Base-by-base conservation (phyloP, 306 rosid species). In the Mimosa pudica region DNA sequence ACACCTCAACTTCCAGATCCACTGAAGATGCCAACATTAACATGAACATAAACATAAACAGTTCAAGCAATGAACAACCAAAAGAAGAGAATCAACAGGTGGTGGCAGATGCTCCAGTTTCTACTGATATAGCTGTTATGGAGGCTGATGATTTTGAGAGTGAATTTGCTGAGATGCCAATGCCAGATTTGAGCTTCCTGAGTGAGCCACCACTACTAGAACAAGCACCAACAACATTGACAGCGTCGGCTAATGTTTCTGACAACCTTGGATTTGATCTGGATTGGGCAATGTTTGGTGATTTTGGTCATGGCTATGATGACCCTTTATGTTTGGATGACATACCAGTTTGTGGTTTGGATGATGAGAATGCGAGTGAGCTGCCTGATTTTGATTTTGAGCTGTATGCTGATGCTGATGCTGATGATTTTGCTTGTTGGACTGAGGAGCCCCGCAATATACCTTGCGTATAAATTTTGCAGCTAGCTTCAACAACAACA, bases 341-440 rank as follows among this genome's bases (percentile, higher is more conserved):
- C 68, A 44, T 87, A 5, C 82, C 86, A 0, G 61, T 87, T 8
- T 66, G 51, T 44, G 94, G 89, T 7, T 61, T 91, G 1, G 89
- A 84, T 3, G 86, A 81, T 3, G 86, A 81, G 20, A 83, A 30
- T 32, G 81, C 89, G 3, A 82, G 83, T 70, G 81, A 75, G 45
- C 92, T 91, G 72, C 96, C 94, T 0, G 89, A 88, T 79, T 86
- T 55, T 14, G 90, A 92, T 73, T 89, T 90, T 13, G 94, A 90
- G 51, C 69, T 89, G 74, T 81, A 83, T 82, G 81, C 57, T 57
- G 96, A 89, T 46, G 92, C 30, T 24, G 30, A 83, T 82, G 81
- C 57, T 57, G 96, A 89, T 46, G 92, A 91, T 44, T 77, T 89
- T 62, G 84, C 90, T 79, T 77, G 81, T 71, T 92, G 96, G 97